These are phyloP conservation scores for Aspergillus baeticus DNA, from an alignment of 495 filamentous ascomycete genomes.

Conservation along the genomic window DNA sequence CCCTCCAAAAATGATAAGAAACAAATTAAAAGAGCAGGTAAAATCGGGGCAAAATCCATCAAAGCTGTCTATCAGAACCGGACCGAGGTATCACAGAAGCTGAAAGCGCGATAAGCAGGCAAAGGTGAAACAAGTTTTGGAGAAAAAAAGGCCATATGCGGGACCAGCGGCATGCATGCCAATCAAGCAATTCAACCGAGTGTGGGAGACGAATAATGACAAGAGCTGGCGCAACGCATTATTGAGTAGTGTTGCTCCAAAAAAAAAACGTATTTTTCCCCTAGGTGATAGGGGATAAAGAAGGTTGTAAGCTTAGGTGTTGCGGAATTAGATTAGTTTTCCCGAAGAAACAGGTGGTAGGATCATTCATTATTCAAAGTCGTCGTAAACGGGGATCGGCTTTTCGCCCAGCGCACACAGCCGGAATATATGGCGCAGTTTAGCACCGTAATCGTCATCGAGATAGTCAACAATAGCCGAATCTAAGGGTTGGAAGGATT, in stretches of 20 bases:
- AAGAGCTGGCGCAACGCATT: not conserved
- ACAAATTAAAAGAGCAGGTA: not conserved
- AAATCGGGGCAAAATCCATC: slow-evolving; percentile 9
- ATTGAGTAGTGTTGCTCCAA: not conserved
- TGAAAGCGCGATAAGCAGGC: slow-evolving; percentile 10
- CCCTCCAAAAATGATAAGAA: not conserved
- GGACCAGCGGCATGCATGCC: slow-evolving; percentile 13
- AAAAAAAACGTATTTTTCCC: not conserved
- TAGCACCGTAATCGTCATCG: slow-evolving; percentile 43
- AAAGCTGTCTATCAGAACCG: slow-evolving; percentile 26
- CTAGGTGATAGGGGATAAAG: not conserved
- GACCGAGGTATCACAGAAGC: slow-evolving; percentile 22
- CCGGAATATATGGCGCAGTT: slow-evolving; percentile 53
- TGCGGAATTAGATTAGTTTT: not conserved
- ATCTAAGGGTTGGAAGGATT: slow-evolving; percentile 30
- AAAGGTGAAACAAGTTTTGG: slow-evolving; percentile 6
- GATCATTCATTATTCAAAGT: slow-evolving; percentile 31
- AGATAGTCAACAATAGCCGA: slow-evolving; percentile 55
- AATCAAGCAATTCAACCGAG: slow-evolving; percentile 4
- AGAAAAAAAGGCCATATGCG: slow-evolving; percentile 10
- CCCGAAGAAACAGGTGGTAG: slow-evolving; percentile 5
- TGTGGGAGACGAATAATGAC: not conserved
- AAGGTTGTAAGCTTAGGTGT: not conserved
- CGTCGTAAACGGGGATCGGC: slow-evolving; percentile 49
- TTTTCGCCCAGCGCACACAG: slow-evolving; percentile 52